A percentile compares a stretch with the other conserved stretches of the same genome.
Evolutionary conservation across 352 stramenopile genomes (phyloP).

Genomic region (Phytophthora aleatoria): DNA sequence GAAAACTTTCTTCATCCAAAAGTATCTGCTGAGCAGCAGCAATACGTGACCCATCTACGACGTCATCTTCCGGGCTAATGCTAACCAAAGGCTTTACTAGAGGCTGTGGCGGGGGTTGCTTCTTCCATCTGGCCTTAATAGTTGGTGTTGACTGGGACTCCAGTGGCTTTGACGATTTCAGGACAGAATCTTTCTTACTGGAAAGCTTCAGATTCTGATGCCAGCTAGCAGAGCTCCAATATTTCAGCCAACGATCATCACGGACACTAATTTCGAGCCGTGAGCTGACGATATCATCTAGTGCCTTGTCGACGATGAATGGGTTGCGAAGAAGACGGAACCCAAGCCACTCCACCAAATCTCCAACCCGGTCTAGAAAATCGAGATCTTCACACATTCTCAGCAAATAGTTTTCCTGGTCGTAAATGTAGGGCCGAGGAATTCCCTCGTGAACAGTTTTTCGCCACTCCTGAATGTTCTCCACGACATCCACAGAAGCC

Average conservation of each 20-base stretch:
- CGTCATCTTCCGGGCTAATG: constrained; percentile 55
- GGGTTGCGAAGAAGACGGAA: constrained; percentile 61
- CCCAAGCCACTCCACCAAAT: constrained; percentile 57
- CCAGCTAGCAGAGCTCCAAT: constrained; percentile 38
- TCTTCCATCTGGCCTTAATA: constrained; percentile 12
- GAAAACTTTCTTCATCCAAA: constrained; percentile 56
- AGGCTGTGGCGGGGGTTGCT: constrained; percentile 21
- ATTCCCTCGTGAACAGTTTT: constrained; percentile 37
- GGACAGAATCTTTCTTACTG: neutral
- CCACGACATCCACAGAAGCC: constrained; percentile 64
- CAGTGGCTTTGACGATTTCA: neutral
- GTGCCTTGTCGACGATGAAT: constrained; percentile 44
- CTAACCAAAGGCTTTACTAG: constrained; percentile 52
- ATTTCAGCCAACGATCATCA: constrained; percentile 27
- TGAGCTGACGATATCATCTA: constrained; percentile 37
- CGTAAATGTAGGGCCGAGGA: constrained; percentile 43
- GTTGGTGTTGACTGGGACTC: neutral
- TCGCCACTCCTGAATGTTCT: constrained; percentile 51
- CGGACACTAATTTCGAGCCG: constrained; percentile 23
- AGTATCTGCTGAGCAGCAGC: constrained; percentile 33
- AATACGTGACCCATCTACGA: constrained; percentile 47
- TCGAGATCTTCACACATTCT: constrained; percentile 59
- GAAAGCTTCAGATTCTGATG: constrained; percentile 7
- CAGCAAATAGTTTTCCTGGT: constrained; percentile 58
- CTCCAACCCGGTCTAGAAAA: constrained; percentile 46